Evolutionary conservation across 257 asterid genomes (phyloP), one percentile per base, ranked within the genome.

Genomic region (Solanum chmielewskii): DNA sequence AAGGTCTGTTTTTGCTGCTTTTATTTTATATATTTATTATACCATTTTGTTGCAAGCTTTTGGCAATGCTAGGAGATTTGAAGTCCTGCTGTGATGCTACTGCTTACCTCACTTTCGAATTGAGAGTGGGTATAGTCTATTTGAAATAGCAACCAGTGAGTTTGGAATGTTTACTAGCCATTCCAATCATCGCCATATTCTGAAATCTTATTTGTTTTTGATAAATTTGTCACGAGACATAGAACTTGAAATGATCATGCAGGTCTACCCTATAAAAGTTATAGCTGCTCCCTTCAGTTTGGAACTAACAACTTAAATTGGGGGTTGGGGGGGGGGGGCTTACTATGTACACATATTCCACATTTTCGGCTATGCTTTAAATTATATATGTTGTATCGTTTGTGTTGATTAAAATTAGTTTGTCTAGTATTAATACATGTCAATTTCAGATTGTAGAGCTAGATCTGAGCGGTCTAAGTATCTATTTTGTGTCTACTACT

Each of bases 1-100:
- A 92, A 89, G 98, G 98, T 97, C 89, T 87, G 92, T 87, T 86
- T 87, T 62, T 82, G 88, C 83, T 71, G 33, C 73, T 83, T 86
- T 42, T 86, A 49, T 86, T 59, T 56, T 86, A 74, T 76, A 25
- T 39, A 56, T 20, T 56, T 56, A 3, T 56, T 56, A 56, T 64
- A 37, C 77, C 16, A 6, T 88, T 29, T 76, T 73, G 44, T 71
- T 86, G 85, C 60, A 83, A 86, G 83, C 71, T 21, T 45, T 23
- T 4, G 33, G 29, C 11, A 31, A 39, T 52, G 69, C 25, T 81
- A 49, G 85, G 45, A 49, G 31, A 29, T 81, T 78, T 81, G 42
- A 18, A 81, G 69, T 18, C 69, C 15, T 81, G 85, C 64, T 45
- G 42, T 29, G 68, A 80, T 45, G 60, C 42, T 81, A 52, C 62